Evolutionary conservation across 2,329 filamentous ascomycete genomes (phyloP).

Genomic region (Shiraia sp.): DNA sequence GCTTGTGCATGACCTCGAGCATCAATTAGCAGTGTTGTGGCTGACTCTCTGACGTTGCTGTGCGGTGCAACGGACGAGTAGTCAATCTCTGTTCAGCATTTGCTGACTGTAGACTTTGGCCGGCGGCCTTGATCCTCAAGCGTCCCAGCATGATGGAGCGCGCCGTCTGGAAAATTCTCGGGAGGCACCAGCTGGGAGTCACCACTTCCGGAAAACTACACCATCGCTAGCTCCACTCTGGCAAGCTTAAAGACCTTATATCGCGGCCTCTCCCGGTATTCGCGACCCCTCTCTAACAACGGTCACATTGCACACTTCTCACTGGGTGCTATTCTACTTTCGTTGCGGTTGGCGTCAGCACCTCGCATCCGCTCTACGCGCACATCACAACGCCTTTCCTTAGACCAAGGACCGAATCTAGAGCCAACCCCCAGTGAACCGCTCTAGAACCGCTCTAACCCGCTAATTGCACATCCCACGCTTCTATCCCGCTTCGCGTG

Average conservation of each 20-base stretch:
- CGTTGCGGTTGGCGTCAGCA: constrained; percentile 16
- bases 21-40: constrained; percentile 1
- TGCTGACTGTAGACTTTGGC: constrained; percentile 10
- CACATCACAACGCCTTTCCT: constrained; percentile 3
- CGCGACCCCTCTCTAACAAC: constrained; percentile 5
- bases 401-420: constrained; percentile 10
- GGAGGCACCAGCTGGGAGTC: constrained; percentile 32
- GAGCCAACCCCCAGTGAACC: constrained; percentile 10
- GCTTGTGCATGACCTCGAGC: constrained; percentile 14
- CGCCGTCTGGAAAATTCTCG: constrained; percentile 27
- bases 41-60: constrained; percentile 2
- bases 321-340: constrained; percentile 5
- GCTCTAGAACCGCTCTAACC: constrained; percentile 15
- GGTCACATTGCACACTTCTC: constrained; percentile 5
- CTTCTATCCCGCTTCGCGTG: constrained; percentile 25
- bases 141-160: constrained; percentile 18
- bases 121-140: constrained; percentile 17
- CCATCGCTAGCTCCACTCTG: constrained; percentile 31
- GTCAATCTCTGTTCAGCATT: background rate
- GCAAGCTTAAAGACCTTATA: constrained; percentile 28
- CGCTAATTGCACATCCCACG: constrained; percentile 28
- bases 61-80: too few species aligned
- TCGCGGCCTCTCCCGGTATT: constrained; percentile 15
- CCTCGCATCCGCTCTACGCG: constrained; percentile 28
- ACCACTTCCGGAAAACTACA: constrained; percentile 19